phyloP scores from a whole-genome alignment of 768 basidiomycete genomes.

The Suillus decipiens region DNA sequence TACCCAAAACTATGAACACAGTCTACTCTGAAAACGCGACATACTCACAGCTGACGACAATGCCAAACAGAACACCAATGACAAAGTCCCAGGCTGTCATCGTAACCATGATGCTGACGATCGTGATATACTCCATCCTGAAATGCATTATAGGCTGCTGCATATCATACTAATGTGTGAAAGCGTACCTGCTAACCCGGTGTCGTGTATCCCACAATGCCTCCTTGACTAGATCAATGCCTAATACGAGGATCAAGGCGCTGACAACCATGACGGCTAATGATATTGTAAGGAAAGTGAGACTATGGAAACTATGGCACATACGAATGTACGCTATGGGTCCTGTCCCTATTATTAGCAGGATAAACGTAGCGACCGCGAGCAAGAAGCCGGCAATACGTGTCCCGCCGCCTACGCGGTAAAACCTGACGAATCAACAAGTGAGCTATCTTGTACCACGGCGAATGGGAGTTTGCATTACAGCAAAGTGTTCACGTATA shows the following conservation, averaged over 20 bases:
- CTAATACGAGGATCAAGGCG: conserved; percentile 91
- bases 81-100: conserved; percentile 98
- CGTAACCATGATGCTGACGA: conserved; percentile 81
- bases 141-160: conserved; percentile 13
- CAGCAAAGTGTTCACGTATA: conserved; percentile 87
- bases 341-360: conserved; percentile 82
- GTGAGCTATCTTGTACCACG: not conserved
- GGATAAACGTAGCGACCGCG: conserved; percentile 65
- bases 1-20: conserved; percentile 25
- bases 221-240: conserved; percentile 92
- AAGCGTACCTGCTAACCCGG: conserved; percentile 72
- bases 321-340: conserved; percentile 91
- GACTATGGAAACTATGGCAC: conserved; percentile 29
- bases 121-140: conserved; percentile 81
- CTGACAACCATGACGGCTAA: conserved; percentile 90
- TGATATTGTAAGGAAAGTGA: conserved; percentile 1
- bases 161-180: conserved; percentile 6
- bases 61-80: conserved; percentile 88
- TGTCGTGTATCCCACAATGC: conserved; percentile 95
- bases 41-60: conserved; percentile 81
- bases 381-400: conserved; percentile 85
- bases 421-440: conserved; percentile 54
- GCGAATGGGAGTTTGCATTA: conserved; percentile 31
- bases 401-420: conserved; percentile 88
- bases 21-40: not conserved